A percentile compares a stretch with the other conserved stretches of the same genome.
These are phyloP conservation scores for Ophiocordyceps camponoti-floridani DNA, from an alignment of 2,329 filamentous ascomycete genomes.

Conservation along the genomic window DNA sequence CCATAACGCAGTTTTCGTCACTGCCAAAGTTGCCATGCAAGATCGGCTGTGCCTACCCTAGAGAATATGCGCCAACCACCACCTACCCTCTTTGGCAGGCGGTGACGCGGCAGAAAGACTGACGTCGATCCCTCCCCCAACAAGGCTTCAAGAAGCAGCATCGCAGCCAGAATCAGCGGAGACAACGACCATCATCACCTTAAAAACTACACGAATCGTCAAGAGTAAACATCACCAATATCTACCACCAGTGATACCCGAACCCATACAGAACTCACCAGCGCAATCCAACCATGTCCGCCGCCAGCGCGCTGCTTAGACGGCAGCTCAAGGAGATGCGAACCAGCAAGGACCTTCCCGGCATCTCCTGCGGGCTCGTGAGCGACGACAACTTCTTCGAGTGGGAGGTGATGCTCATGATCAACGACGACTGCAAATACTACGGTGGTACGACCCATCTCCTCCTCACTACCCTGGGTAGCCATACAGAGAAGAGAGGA, in stretches of 20 bases:
- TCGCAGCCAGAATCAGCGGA: background rate
- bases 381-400: constrained; percentile 79
- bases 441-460: constrained; percentile 54
- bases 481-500: background rate
- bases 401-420: constrained; percentile 99
- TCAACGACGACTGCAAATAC: constrained; percentile 81
- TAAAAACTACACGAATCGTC: no score
- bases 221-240: no score
- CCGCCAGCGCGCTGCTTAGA: constrained; percentile 55
- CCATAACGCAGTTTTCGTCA: no score
- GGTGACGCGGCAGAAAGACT: background rate
- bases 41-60: no score
- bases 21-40: no score
- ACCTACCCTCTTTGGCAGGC: background rate
- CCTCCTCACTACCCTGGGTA: background rate
- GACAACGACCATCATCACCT: no score
- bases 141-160: background rate
- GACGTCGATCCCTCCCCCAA: background rate
- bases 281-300: constrained; percentile 13
- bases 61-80: no score
- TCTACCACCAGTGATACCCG: no score
- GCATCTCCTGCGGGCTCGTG: constrained; percentile 81
- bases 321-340: constrained; percentile 93
- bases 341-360: constrained; percentile 74
- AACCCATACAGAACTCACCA: no score